Conservation (phyloP, 306 rosid species). For the Vigna unguiculata region DNA sequence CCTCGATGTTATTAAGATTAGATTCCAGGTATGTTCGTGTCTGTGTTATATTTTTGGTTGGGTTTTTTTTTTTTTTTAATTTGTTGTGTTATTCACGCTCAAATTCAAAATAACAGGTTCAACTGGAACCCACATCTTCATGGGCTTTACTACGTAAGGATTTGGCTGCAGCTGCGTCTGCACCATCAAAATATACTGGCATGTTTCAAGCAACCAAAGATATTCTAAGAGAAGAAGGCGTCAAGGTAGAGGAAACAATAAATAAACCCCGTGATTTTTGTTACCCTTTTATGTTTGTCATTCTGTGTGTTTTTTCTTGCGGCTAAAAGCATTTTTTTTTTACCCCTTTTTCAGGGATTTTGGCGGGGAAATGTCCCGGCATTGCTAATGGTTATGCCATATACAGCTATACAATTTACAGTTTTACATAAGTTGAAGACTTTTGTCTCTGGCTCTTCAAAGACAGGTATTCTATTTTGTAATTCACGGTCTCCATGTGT, state of each 20-base stretch:
- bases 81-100: constrained; percentile 10
- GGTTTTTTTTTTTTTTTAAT: neutral
- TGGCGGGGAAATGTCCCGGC: constrained; percentile 99
- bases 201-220: constrained; percentile 92
- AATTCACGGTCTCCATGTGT: constrained; percentile 5
- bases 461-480: constrained; percentile 57
- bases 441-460: constrained; percentile 89
- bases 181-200: constrained; percentile 85
- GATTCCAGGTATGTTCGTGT: constrained; percentile 73
- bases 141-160: constrained; percentile 74
- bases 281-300: neutral
- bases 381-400: constrained; percentile 98
- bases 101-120: constrained; percentile 82
- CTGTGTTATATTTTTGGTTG: neutral
- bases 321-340: neutral
- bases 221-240: constrained; percentile 93
- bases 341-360: constrained; percentile 69
- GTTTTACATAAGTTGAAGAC: constrained; percentile 86
- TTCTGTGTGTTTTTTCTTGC: neutral
- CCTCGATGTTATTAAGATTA: constrained; percentile 94
- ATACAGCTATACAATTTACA: constrained; percentile 91
- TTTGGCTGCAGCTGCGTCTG: constrained; percentile 44
- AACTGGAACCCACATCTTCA: constrained; percentile 85
- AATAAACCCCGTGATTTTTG: neutral
- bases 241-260: constrained; percentile 60